phyloP scores from a whole-genome alignment of 371 early-diverging fungal genomes.

The Thermomucor indicae-seudaticae region DNA sequence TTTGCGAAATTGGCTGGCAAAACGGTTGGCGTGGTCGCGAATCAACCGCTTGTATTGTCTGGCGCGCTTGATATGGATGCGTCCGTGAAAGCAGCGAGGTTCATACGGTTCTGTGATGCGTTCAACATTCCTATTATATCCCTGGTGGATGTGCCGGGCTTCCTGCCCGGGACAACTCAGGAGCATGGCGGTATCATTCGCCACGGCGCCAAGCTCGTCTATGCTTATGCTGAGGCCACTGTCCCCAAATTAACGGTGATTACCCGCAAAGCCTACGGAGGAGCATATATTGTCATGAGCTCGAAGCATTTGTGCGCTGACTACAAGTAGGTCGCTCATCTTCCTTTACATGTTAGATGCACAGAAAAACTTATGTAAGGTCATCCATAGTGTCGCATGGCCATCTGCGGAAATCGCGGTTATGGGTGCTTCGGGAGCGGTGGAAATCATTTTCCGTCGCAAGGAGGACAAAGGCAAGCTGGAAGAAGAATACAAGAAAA shows the following conservation, averaged over 20 bases:
- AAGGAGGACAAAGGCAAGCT: slow-evolving; percentile 66
- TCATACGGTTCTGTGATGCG: slow-evolving; percentile 95
- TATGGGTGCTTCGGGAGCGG: slow-evolving; percentile 97
- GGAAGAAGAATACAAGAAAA: slow-evolving; percentile 83
- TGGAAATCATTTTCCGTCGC: slow-evolving; percentile 92
- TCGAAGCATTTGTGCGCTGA: slow-evolving; percentile 96
- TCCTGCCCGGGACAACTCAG: slow-evolving; percentile 93
- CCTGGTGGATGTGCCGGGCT: slow-evolving; percentile 97
- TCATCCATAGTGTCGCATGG: slow-evolving; percentile 81
- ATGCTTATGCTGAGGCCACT: slow-evolving; percentile 96
- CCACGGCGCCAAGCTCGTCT: slow-evolving; percentile 96
- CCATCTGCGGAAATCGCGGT: slow-evolving; percentile 97
- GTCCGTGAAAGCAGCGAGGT: slow-evolving; percentile 94
- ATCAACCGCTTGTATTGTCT: slow-evolving; percentile 93
- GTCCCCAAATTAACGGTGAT: slow-evolving; percentile 97
- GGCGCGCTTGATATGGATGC: slow-evolving; percentile 96
- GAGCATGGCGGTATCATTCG: slow-evolving; percentile 97
- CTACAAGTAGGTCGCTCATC: slow-evolving; percentile 43
- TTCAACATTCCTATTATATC: slow-evolving; percentile 94
- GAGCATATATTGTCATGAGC: slow-evolving; percentile 98
- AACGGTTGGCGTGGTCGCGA: slow-evolving; percentile 92
- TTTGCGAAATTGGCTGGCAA: slow-evolving; percentile 87
- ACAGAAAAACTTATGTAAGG: no score
- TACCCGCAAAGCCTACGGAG: slow-evolving; percentile 96
- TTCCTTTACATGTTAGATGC: background rate